A percentile compares a stretch with the other conserved stretches of the same genome.
phyloP scores from a whole-genome alignment of 306 rosid species.

The Fagus sylvatica region DNA sequence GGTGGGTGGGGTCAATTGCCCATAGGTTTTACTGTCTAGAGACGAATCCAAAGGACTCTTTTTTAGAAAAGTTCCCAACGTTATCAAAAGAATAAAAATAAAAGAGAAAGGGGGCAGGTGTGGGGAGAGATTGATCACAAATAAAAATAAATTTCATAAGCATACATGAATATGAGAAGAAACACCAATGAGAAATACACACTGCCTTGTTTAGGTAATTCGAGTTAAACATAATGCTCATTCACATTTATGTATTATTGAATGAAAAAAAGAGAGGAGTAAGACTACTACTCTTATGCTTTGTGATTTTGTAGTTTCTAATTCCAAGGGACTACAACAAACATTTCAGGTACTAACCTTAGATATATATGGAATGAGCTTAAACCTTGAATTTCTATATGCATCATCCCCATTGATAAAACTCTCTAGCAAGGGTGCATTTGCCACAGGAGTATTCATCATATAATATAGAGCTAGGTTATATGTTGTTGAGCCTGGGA shows the following conservation, averaged over 20 bases:
- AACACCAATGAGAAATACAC: neutral
- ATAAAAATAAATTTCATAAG: neutral
- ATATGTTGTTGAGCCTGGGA: conserved; percentile 67
- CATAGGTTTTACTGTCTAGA: too few species aligned
- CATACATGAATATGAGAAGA: neutral
- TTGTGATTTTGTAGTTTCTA: neutral
- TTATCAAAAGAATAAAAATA: too few species aligned
- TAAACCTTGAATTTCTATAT: conserved; percentile 82
- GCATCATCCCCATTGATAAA: conserved; percentile 89
- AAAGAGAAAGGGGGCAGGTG: too few species aligned
- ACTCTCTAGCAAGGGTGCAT: conserved; percentile 56
- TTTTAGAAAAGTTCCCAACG: too few species aligned
- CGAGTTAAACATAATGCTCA: neutral
- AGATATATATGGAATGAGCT: conserved; percentile 84
- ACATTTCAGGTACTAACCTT: conserved; percentile 57
- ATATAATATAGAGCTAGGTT: conserved; percentile 71
- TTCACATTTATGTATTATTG: neutral
- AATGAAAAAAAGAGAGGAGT: neutral
- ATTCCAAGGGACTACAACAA: neutral
- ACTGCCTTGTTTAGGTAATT: neutral
- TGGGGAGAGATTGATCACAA: neutral
- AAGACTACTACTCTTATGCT: neutral
- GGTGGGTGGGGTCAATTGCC: too few species aligned
- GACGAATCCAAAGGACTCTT: too few species aligned
- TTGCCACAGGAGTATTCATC: conserved; percentile 70